These are phyloP conservation scores for Lodderomyces parapsilosis DNA, from an alignment of 1,139 yeast species.

Conservation along the genomic window DNA sequence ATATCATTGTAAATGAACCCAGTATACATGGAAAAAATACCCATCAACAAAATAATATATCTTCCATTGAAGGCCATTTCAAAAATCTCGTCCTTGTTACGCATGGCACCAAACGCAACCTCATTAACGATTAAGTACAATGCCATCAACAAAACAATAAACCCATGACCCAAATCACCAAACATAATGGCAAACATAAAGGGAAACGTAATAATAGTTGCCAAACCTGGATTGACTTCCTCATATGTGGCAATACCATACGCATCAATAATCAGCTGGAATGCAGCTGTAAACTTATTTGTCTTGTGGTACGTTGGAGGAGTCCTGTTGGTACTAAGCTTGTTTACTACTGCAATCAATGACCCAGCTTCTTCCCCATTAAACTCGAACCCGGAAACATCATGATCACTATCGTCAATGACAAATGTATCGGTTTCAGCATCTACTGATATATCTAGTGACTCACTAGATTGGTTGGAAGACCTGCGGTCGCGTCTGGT, in stretches of 20 bases:
- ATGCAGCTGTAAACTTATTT: conserved; percentile 88
- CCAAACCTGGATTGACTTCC: conserved; percentile 94
- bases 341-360: conserved; percentile 65
- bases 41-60: conserved; percentile 88
- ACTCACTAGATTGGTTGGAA: conserved; percentile 6
- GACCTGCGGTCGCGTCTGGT: conserved; percentile 16
- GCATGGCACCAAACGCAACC: conserved; percentile 56
- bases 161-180: conserved; percentile 97
- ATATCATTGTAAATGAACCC: conserved; percentile 92
- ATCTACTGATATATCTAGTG: conserved; percentile 11
- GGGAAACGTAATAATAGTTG: conserved; percentile 94
- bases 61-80: conserved; percentile 96
- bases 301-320: conserved; percentile 95
- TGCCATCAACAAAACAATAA: conserved; percentile 74
- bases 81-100: conserved; percentile 84
- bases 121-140: conserved; percentile 70
- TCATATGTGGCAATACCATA: conserved; percentile 93
- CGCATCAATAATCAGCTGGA: conserved; percentile 91
- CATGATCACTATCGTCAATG: conserved; percentile 39
- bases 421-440: conserved; percentile 44
- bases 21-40: conserved; percentile 87
- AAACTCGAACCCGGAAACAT: conserved; percentile 4
- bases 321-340: conserved; percentile 72
- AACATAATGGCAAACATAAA: conserved; percentile 99
- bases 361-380: conserved; percentile 28